These are phyloP conservation scores for Colletotrichum navitas DNA, from an alignment of 2,329 filamentous ascomycete species.

Conservation along the genomic window DNA sequence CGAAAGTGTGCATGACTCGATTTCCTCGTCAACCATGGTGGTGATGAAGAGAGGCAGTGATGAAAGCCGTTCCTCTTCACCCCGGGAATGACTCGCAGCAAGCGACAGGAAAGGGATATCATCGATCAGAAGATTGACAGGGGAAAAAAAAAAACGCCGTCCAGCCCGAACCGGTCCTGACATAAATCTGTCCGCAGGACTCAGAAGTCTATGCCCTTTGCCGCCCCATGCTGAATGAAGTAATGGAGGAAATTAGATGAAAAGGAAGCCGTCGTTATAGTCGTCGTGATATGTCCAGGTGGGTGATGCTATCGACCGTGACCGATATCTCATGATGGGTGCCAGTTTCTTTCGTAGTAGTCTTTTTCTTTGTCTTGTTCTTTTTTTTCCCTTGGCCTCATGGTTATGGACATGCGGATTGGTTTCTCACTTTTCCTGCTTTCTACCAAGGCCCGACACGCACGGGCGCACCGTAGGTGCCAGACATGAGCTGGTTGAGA, in stretches of 20 bases:
- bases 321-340: slow-evolving; percentile 15
- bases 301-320: slow-evolving; percentile 20
- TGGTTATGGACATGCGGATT: slow-evolving; percentile 6
- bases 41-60: background rate
- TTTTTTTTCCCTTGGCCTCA: background rate
- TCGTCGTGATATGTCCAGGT: slow-evolving; percentile 43
- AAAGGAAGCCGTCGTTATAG: slow-evolving; percentile 41
- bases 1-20: slow-evolving; percentile 26
- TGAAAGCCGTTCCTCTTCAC: background rate
- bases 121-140: slow-evolving; percentile 31
- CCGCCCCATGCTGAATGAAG: slow-evolving; percentile 41
- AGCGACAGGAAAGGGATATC: slow-evolving; percentile 41
- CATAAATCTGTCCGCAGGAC: slow-evolving; percentile 38
- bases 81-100: slow-evolving; percentile 32
- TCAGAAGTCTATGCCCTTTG: slow-evolving; percentile 45
- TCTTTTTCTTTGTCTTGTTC: background rate
- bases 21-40: slow-evolving; percentile 29
- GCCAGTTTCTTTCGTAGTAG: background rate
- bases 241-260: slow-evolving; percentile 1
- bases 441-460: slow-evolving; percentile 72
- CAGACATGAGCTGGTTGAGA: slow-evolving; percentile 72
- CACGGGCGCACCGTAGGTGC: slow-evolving; percentile 70
- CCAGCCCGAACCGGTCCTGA: slow-evolving; percentile 25
- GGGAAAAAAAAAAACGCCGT: slow-evolving; percentile 30
- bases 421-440: background rate